Percentiles rank a stretch among this genome's conserved stretches.
These are phyloP conservation scores for Allomyces arbusculus DNA, from an alignment of 192 early-diverging fungal genomes.

Conservation along the genomic window DNA sequence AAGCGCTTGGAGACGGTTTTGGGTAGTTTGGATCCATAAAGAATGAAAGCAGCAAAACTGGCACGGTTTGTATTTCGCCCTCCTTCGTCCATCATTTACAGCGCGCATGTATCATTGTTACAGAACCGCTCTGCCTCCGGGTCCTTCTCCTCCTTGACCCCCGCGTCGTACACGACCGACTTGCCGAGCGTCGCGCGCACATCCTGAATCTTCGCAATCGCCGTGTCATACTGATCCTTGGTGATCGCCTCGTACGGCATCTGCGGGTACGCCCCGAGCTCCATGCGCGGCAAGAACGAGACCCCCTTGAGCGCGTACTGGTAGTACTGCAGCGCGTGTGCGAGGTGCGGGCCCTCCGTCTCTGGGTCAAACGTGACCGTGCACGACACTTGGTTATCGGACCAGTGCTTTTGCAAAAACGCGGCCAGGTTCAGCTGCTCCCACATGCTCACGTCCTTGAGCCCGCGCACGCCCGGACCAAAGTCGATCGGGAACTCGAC, in stretches of 20 bases:
- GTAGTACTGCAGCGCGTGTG: constrained; percentile 19
- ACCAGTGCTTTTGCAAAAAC: constrained; percentile 20
- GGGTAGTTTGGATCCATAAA: too few relatives aligned
- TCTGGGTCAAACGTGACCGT: constrained; percentile 23
- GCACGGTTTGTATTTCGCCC: too few relatives aligned
- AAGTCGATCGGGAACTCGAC: constrained; percentile 24
- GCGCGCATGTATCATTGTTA: neutral
- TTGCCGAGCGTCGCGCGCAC: neutral
- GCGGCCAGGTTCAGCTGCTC: constrained; percentile 24
- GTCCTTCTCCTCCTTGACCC: neutral
- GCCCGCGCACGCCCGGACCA: constrained; percentile 16
- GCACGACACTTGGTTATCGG: constrained; percentile 25
- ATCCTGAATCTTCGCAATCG: constrained; percentile 5
- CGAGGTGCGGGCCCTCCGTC: constrained; percentile 9
- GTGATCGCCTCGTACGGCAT: constrained; percentile 27
- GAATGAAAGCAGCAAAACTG: too few relatives aligned
- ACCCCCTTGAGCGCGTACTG: constrained; percentile 27
- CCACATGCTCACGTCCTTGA: constrained; percentile 21
- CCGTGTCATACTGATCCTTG: constrained; percentile 9
- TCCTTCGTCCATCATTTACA: neutral
- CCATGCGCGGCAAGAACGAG: constrained; percentile 17
- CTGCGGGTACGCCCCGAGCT: constrained; percentile 17
- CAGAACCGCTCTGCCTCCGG: constrained; percentile 2
- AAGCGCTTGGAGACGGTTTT: too few relatives aligned
- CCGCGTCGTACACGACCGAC: neutral